Evolutionary conservation across 2,329 filamentous ascomycete genomes (phyloP), one percentile per base, ranked within the genome.

Genomic region (Cladosporium phlei): DNA sequence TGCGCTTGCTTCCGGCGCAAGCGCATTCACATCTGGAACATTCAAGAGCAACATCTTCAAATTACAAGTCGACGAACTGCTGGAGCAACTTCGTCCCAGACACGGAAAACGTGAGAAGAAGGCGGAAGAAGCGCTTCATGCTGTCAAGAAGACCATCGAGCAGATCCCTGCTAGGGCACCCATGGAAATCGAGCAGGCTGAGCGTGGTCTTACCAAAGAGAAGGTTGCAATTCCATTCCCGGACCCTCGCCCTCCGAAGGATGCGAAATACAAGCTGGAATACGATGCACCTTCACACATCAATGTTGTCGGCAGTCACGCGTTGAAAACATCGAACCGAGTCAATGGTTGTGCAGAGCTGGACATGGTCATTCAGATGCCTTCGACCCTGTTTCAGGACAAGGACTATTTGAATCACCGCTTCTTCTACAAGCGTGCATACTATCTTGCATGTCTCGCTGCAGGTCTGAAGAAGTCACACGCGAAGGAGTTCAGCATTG

Each of bases 401-500:
- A 97, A 97, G 68, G 93, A 98, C 67, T 96, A 91, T 64, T 76
- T 90, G 39, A 89, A 95, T 65, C 78, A 93, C 72, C 81, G 93
- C 51, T 97, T 95, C 69, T 95, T 96, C 62, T 90, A 96, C 70
- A 94, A 95, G 60, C 77, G 90, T 53, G 86, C 93, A 10, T 97
- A 91, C 67, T 97, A 94, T 62, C 71, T 97, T 40, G 88, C 90
- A 25, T 88, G 86, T 54, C 72, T 97, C 47, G 82, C 88, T 11
- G 81, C 80, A 22, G 81, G 78, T 4, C 71, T 97, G 43, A 80
- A 81, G 53, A 72, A 77, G 28, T 69, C 76, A 3, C 66, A 82
- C 37, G 88, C 40, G 76, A 88, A 61, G 85, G 86, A 52, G 73
- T 51, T 74, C 37, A 35, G 48, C 9, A 30, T 64, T 19, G 39